Base-by-base conservation (phyloP, 129 eudicot genomes). In the Chrysanthemum lavandulifolium region DNA sequence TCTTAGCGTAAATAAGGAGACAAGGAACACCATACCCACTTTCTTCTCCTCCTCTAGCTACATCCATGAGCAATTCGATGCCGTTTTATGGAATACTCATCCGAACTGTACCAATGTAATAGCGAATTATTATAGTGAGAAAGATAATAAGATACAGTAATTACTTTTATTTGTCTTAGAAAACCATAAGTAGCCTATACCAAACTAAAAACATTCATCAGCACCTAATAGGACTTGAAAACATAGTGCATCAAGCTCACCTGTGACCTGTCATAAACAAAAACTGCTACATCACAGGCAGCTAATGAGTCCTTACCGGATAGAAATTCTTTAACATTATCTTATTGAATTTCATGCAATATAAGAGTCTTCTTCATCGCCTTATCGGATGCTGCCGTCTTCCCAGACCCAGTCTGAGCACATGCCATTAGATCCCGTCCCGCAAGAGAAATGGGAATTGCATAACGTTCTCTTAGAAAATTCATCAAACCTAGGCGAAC, bases 191-290 rank as follows among this genome's bases (percentile, higher is more conserved):
- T 33, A 53, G 13, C 40, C 58, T 55, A 48, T 36, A 36, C 43
- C 43, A 36, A 36, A 36, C 43, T 5, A 36, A 36, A 36, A 36
- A 36, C 0, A 8, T 36, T 4, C 43, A 36, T 36, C 43, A 4
- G 6, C 43, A 36, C 43, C 43, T 36, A 36, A 31, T 36, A 36
- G 5, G 51, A 45, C 12, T 63, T 59, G 74, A 61, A 15, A 48
- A 73, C 59, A 47, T 51, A 62, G 45, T 23, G 64, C 48, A 73
- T 60, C 64, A 78, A 67, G 53, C 83, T 49, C 55, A n/a, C n/a
- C n/a, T n/a, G n/a, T n/a, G n/a, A 90, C 98, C 96, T 88, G 91
- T 94, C 96, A 80, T 87, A 88, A 61, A 88, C 86, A 78, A 94
- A 94, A 67, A 83, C 75, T 62, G 98, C 97, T 64, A 84, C 88